Evolutionary conservation across 805 yeast genomes (phyloP), one percentile per base, ranked within the genome.

Genomic region (Yamadazyma scolyti): DNA sequence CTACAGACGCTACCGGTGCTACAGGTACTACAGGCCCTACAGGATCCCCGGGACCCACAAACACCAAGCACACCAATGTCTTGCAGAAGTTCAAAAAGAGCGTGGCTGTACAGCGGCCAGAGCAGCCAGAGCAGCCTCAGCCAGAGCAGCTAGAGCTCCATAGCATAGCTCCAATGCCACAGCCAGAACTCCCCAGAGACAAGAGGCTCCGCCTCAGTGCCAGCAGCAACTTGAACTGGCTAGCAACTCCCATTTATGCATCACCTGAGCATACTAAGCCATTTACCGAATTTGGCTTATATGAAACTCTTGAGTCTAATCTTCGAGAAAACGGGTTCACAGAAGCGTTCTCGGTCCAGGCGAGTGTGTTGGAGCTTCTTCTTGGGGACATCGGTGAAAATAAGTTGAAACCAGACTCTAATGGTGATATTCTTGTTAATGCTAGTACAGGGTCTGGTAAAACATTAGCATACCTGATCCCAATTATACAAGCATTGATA

Each of bases 371-470:
- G 33, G 73, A 79, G n/a, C 51, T 69, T 17, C 47, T 72, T 23
- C 54, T 79, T 20, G 51, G 54, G 43, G 78, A 70, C 44, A 54
- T 69, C 43, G 45, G 59, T 37, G 42, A 54, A 39, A 62, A 59
- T 36, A 44, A 50, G 23, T 43, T 70, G 13, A 56, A 56, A 12
- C 81, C 85, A 1, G 76, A 68, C 32, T 65, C 73, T 24, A 64
- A 66, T 34, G 90, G 90, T 15, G 95, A 93, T 56, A 56, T 88
- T 12, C 63, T 90, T 26, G 95, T 90, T 5, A 89, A 90, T 56
- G 95, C 98, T 2, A 76, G 94, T 8, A 90, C 98, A 0, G 98
- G 98, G 25, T 83, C 95, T 0, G 98, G 98, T 48, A 90, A 90
- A 52, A 90, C 98, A 0, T 63, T 93, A 33, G 94, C 96, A 2